Evolutionary conservation across 441 rosid genomes (phyloP), one percentile per base, ranked within the genome.

Genomic region (Biscutella laevigata): DNA sequence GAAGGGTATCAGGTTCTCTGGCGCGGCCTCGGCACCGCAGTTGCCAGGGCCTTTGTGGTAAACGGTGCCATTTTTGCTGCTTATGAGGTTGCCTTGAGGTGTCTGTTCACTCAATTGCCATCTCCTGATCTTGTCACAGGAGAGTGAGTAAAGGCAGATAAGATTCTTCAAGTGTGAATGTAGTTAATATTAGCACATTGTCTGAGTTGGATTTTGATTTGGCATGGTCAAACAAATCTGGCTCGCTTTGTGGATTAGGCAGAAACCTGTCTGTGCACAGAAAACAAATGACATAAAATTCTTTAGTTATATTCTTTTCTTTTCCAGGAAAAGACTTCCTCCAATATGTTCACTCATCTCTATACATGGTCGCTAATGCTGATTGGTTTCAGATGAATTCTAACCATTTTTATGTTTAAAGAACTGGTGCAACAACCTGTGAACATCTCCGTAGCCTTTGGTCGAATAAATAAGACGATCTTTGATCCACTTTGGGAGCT

Each of bases 21-120:
- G 89, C 70, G 95, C 50, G 99, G 99, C n/a, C 47, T 88, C 11
- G 94, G 95, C 28, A 88, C 99, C 55, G 97, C 97, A 19, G 90
- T 92, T 28, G 73, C 88, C 47, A 72, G 97, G 74, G 99, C 99
- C 40, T 92, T 92, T 71, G 81, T 88, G 2, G 99, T 92, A 59
- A 88, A 92, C 58, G 95, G 95, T 4, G 90, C 97, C 12, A 54
- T 92, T 7, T 92, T 92, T 71, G 62, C 94, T 36, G 95, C 97
- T 13, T 88, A 88, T 20, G 99, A 88, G 71, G 75, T 78, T 20
- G 75, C 99, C 5, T 73, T 92, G 71, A 74, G 97, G 70, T 86
- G 86, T 62, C 69, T 88, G 21, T 79, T 83, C 75, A 36, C 53
- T 56, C 38, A 48, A 16, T 22, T 38, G 24, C 40, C 58, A 28